A percentile compares a stretch with the other conserved stretches of the same genome.
These are phyloP conservation scores for Diutina catenulata DNA, from an alignment of 1,139 yeast species.

Conservation along the genomic window DNA sequence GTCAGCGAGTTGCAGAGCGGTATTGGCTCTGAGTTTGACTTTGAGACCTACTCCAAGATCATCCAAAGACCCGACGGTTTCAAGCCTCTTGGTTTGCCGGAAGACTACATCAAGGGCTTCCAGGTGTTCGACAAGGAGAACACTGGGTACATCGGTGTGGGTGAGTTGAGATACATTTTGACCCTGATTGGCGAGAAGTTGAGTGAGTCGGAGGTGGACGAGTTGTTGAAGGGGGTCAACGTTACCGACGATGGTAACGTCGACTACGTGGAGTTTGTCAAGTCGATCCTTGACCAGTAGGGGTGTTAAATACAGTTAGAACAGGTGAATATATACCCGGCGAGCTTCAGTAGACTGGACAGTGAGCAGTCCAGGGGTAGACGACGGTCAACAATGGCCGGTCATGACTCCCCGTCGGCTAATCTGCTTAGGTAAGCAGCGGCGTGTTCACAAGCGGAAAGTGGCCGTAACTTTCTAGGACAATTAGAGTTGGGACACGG, in stretches of 20 bases:
- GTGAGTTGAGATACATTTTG: slow-evolving; percentile 87
- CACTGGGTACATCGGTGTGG: slow-evolving; percentile 93
- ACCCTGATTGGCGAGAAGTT: slow-evolving; percentile 92
- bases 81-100: slow-evolving; percentile 86
- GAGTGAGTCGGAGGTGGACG: slow-evolving; percentile 86
- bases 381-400: no score
- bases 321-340: no score
- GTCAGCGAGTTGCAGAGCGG: slow-evolving; percentile 58
- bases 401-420: no score
- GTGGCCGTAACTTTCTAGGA: no score
- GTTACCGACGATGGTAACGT: slow-evolving; percentile 91
- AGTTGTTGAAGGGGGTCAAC: slow-evolving; percentile 87
- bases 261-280: slow-evolving; percentile 90
- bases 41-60: slow-evolving; percentile 65
- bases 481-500: no score
- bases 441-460: no score
- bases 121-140: slow-evolving; percentile 95
- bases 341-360: no score
- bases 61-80: slow-evolving; percentile 85
- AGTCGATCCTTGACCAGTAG: slow-evolving; percentile 82
- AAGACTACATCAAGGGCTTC: slow-evolving; percentile 93
- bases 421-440: no score
- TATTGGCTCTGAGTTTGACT: slow-evolving; percentile 43
- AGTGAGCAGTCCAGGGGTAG: no score
- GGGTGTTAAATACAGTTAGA: no score